A percentile compares a stretch with the other conserved stretches of the same genome.
phyloP scores from a whole-genome alignment of 345 rosid species.

The Ceriops decandra region DNA sequence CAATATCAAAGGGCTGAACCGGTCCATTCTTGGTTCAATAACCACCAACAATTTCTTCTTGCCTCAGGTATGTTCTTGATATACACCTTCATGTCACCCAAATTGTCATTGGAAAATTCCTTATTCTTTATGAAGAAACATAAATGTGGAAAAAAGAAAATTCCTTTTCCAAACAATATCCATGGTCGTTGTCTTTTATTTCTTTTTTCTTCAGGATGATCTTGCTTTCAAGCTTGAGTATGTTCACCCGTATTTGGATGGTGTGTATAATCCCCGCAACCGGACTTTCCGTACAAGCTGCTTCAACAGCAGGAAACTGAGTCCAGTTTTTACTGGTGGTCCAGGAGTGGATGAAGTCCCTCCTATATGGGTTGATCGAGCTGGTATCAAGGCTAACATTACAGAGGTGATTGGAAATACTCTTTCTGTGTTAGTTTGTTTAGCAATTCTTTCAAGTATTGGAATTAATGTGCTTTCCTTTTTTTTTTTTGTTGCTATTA shows the following conservation, averaged over 20 bases:
- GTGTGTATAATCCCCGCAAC: slow-evolving; percentile 68
- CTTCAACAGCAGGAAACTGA: slow-evolving; percentile 91
- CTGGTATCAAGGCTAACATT: slow-evolving; percentile 88
- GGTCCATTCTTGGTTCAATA: slow-evolving; percentile 89
- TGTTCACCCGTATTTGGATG: slow-evolving; percentile 95
- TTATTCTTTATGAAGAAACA: too few species aligned
- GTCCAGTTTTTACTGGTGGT: slow-evolving; percentile 99
- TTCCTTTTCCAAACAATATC: background rate
- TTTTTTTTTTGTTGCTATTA: slow-evolving; percentile 10
- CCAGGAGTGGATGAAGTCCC: slow-evolving; percentile 98
- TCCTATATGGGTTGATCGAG: slow-evolving; percentile 98
- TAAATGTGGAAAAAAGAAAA: too few species aligned
- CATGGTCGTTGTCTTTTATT: background rate
- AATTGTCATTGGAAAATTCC: too few species aligned
- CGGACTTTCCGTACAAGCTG: slow-evolving; percentile 85
- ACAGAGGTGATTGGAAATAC: slow-evolving; percentile 64
- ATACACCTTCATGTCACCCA: too few species aligned
- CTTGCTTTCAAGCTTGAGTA: slow-evolving; percentile 97
- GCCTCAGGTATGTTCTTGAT: slow-evolving; percentile 56
- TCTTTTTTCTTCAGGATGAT: slow-evolving; percentile 61
- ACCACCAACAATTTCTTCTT: slow-evolving; percentile 95
- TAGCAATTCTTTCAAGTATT: background rate
- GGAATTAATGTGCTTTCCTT: background rate
- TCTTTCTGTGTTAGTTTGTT: slow-evolving; percentile 5
- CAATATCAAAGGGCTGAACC: slow-evolving; percentile 82